Conservation (phyloP, 148 eudicot genomes). For the Polygonum aviculare region DNA sequence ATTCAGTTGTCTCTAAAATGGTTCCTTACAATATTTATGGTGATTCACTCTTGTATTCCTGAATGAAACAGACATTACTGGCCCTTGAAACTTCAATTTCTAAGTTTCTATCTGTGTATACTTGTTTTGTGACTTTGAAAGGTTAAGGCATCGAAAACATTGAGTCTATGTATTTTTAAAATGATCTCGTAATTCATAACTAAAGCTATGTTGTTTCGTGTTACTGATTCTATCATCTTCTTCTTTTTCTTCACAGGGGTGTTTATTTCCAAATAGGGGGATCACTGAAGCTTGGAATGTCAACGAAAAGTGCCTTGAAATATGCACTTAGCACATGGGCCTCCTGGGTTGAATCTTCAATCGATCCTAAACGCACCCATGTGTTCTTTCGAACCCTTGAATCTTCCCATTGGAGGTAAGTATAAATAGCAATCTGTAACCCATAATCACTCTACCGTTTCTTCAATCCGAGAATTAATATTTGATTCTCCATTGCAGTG, state of each 20-base stretch:
- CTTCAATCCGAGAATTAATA: not conserved
- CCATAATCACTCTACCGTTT: not conserved
- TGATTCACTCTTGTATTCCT: not conserved
- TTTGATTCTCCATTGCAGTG: conserved; percentile 26
- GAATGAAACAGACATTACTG: not conserved
- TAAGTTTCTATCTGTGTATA: not conserved
- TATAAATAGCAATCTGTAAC: conserved; percentile 1
- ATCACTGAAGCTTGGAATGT: conserved; percentile 75
- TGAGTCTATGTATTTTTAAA: too few relatives aligned
- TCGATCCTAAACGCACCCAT: conserved; percentile 66
- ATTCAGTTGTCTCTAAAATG: too few relatives aligned
- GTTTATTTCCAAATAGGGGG: conserved; percentile 73
- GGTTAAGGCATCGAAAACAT: too few relatives aligned
- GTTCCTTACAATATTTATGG: not conserved
- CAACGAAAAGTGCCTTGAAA: conserved; percentile 51
- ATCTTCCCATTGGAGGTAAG: conserved; percentile 86
- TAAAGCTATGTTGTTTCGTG: not conserved
- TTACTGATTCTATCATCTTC: conserved; percentile 26
- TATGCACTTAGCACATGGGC: conserved; percentile 73
- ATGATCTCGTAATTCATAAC: too few relatives aligned
- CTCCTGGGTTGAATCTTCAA: conserved; percentile 62
- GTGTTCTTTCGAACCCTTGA: conserved; percentile 93
- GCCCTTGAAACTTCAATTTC: not conserved
- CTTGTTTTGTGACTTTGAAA: not conserved
- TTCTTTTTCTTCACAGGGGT: conserved; percentile 62